Base-by-base conservation (phyloP, 73 alveolate species). In the Durusdinium trenchii region DNA sequence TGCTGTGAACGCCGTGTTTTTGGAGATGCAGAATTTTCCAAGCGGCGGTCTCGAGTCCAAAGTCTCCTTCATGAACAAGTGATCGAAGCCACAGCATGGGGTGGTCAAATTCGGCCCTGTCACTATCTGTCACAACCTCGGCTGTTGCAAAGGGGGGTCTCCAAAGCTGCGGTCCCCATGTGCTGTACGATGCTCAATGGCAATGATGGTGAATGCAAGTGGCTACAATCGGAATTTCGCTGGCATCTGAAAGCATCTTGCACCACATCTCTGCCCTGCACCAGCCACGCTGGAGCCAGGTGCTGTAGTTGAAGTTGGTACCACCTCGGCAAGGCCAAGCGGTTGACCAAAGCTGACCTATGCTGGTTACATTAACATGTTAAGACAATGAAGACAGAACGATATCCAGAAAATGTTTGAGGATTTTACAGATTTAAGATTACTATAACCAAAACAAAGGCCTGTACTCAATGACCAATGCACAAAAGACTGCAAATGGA, bases 191-290 rank as follows among this genome's bases (percentile, higher is more conserved):
- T n/a, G n/a, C n/a, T 23, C 69, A 16, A 16, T 57, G 12, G 69
- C 12, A 57, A 23, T 57, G 32, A 12, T 16, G 23, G 32, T 16
- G 12, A 57, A 57, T 16, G 52, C 91, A 32, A 81, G 91, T 6
- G 51, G 52, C 94, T 16, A 84, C 94, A 28, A 84, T 84, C 20
- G 94, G 94, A 26, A 84, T 38, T 0, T 48, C 75, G 76, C 94
- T 84, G 48, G 52, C 36, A 32, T 84, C 78, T 23, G 94, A 84
- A 7, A 84, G 51, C 73, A 84, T n/a, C 40, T 84, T 84, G 76
- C 94, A 84, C 94, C 94, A 84, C 94, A 84, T 84, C 62, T 84
- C 94, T 35, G 94, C 94, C 3, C 94, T 73, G 36, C 94, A 84
- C 94, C 94, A 84, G 4, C 94, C 94, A 18, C 94, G 73, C 51